Evolutionary conservation across 257 asterid genomes (phyloP), one percentile per base, ranked within the genome.

Genomic region (Fraxinus cuspidata): DNA sequence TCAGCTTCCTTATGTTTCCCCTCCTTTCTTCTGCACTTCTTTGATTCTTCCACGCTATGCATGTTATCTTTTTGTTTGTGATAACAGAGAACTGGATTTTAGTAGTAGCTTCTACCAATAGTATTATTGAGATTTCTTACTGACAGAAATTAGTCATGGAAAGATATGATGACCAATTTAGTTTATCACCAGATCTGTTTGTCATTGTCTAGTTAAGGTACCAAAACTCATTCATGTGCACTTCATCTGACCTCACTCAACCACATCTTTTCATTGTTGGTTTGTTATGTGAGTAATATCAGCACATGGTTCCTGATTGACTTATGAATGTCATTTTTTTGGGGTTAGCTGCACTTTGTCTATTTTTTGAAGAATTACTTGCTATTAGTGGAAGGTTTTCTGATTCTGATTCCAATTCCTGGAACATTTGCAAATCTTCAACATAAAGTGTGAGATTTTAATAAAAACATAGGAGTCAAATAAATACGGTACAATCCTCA

Each of bases 261-360:
- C 29, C 29, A 0, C 3, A 58, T 21, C 34, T 63, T 27, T 63
- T 63, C 32, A 63, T 63, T 27, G 27, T 12, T 63, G 5, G 31
- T 2, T 27, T 73, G 76, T 29, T 53, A 51, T 29, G 13, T 3
- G 70, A 65, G 72, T 65, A 70, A 49, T 37, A 77, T 49, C 38
- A 37, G 19, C 35, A 35, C 53, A 9, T 23, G 15, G 13, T 38
- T 37, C 16, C 38, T 64, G 53, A 42, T 76, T 28, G 69, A 67
- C 16, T 51, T 42, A 16, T 23, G 25, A 37, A 23, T 25, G 47
- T 65, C 8, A 3, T 29, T 73, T 31, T 31, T 63, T 2, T 21
- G 15, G 32, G 67, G 15, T 31, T 31, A 34, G 28, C 28, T 16
- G 28, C 28, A 31, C 73, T 29, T 69, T 32, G 58, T 78, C 27